Evolutionary conservation across 2,329 filamentous ascomycete species (phyloP).

Genomic region (Botryosphaeria dothidea): DNA sequence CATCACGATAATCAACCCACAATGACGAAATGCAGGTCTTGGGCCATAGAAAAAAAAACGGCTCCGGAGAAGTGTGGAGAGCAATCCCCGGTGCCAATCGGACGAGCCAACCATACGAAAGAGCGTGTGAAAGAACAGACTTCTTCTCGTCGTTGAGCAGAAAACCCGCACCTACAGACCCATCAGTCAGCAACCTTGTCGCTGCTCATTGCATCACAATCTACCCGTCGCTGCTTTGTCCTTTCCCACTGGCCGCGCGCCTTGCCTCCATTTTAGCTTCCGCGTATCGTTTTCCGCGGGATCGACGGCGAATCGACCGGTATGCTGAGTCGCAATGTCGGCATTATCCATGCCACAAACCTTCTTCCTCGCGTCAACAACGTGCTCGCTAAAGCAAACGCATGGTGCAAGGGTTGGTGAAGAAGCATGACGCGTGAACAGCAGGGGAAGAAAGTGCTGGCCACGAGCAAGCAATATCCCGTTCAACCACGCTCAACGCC

Average conservation of each 20-base stretch:
- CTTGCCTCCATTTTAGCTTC: constrained; percentile 4
- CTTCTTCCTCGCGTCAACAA: neutral
- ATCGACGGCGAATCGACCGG: constrained; percentile 4
- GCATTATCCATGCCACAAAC: constrained; percentile 3
- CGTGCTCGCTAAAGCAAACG: neutral
- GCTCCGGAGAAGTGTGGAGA: no score
- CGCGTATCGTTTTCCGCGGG: constrained; percentile 14
- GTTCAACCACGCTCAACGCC: no score
- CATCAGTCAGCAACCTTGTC: constrained; percentile 6
- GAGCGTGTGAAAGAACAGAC: no score
- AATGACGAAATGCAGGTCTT: no score
- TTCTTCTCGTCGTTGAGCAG: no score
- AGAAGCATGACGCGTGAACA: no score
- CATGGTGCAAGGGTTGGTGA: neutral
- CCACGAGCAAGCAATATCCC: no score
- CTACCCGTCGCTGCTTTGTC: neutral
- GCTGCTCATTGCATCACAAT: constrained; percentile 1
- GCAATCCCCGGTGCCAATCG: no score
- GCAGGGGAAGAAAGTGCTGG: no score
- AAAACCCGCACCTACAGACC: no score
- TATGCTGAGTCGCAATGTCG: neutral
- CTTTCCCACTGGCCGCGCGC: neutral
- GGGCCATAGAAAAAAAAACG: neutral
- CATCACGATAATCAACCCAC: neutral
- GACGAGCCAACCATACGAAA: neutral